Evolutionary conservation across 768 basidiomycete genomes (phyloP).

Genomic region (Russula abietina): DNA sequence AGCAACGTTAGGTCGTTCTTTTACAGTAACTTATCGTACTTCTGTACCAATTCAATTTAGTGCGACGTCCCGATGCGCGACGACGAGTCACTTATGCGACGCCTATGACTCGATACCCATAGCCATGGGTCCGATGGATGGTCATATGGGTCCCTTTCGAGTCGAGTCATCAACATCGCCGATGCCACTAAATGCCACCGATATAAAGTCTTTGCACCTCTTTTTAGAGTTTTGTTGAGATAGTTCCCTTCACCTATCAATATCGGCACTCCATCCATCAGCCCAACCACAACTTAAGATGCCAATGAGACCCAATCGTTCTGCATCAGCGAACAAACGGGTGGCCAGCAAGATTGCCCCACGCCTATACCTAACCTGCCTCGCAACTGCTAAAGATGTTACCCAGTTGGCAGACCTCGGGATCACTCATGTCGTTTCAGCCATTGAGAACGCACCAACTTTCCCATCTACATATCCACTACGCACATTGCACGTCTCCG

Average conservation of each 20-base stretch:
- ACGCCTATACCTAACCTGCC: slow-evolving; percentile 60
- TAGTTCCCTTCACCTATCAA: neutral
- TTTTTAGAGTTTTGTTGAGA: slow-evolving; percentile 1
- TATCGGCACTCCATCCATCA: neutral
- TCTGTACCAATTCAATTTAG: neutral
- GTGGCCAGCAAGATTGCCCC: slow-evolving; percentile 36
- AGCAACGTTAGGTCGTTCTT: neutral
- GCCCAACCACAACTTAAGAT: neutral
- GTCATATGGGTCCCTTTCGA: neutral
- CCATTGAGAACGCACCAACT: slow-evolving; percentile 46
- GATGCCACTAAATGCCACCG: no score
- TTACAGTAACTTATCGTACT: no score
- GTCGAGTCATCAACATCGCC: neutral
- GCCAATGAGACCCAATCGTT: neutral
- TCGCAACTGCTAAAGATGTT: slow-evolving; percentile 46
- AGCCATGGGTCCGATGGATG: no score
- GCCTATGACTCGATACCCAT: neutral
- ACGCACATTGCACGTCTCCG: slow-evolving; percentile 45
- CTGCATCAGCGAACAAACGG: slow-evolving; percentile 8
- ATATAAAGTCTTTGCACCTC: neutral
- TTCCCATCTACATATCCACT: slow-evolving; percentile 39
- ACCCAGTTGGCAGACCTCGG: slow-evolving; percentile 48
- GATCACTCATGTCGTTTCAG: slow-evolving; percentile 68
- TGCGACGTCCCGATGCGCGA: neutral
- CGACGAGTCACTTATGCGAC: neutral